Conservation (phyloP, 2,329 filamentous ascomycete species). For the Purpureocillium lavendulum region DNA sequence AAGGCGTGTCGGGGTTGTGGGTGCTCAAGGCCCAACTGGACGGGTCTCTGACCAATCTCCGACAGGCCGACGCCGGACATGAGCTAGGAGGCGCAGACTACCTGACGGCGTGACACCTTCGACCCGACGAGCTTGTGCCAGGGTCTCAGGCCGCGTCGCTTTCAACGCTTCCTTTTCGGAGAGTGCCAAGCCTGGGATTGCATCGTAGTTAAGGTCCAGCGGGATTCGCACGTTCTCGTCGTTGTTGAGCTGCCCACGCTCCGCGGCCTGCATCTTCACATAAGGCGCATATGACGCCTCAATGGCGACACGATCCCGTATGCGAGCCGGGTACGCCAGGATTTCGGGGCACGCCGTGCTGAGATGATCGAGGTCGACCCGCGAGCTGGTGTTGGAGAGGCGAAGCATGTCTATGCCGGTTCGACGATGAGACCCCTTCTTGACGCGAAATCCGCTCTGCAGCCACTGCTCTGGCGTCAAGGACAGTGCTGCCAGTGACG, state of each 20-base stretch:
- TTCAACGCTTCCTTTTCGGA: slow-evolving; percentile 70
- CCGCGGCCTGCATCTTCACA: slow-evolving; percentile 60
- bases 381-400: slow-evolving; percentile 44
- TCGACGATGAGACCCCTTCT: slow-evolving; percentile 57
- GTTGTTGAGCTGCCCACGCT: slow-evolving; percentile 58
- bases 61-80: slow-evolving; percentile 36
- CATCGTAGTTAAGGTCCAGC: slow-evolving; percentile 64
- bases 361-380: slow-evolving; percentile 43
- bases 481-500: slow-evolving; percentile 47
- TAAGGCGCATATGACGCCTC: slow-evolving; percentile 86
- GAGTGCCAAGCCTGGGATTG: slow-evolving; percentile 64
- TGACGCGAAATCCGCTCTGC: slow-evolving; percentile 59
- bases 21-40: too few species aligned
- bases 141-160: slow-evolving; percentile 66
- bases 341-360: slow-evolving; percentile 48
- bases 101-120: slow-evolving; percentile 67
- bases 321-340: slow-evolving; percentile 41
- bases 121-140: slow-evolving; percentile 81
- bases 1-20: too few species aligned
- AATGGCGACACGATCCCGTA: slow-evolving; percentile 65
- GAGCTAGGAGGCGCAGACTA: slow-evolving; percentile 51
- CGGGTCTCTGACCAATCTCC: too few species aligned
- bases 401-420: slow-evolving; percentile 75
- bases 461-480: slow-evolving; percentile 60
- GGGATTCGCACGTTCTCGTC: slow-evolving; percentile 74